Evolutionary conservation across 805 yeast species (phyloP).

Genomic region (Yamadazyma tumulicola): DNA sequence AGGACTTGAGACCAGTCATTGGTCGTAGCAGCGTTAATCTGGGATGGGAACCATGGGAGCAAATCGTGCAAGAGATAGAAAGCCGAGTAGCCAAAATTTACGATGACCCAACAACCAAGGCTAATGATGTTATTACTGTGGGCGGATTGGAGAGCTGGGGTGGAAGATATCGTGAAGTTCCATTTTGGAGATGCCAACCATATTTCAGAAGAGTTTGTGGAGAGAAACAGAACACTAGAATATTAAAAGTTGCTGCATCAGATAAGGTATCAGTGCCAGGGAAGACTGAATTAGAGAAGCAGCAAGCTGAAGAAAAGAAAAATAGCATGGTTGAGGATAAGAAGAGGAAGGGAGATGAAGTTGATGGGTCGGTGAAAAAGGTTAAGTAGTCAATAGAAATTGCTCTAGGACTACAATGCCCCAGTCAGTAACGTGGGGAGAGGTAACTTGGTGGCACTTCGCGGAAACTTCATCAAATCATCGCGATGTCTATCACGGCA

Average conservation of each 20-base stretch:
- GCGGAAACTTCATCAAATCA: slow-evolving; percentile 1
- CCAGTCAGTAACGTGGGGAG: too few species aligned
- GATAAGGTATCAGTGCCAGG: slow-evolving; percentile 9
- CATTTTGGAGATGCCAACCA: slow-evolving; percentile 97
- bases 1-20: slow-evolving; percentile 71
- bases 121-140: slow-evolving; percentile 50
- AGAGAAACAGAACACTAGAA: slow-evolving; percentile 39
- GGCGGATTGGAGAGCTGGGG: slow-evolving; percentile 71
- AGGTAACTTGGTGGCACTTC: too few species aligned
- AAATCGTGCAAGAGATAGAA: slow-evolving; percentile 64
- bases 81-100: slow-evolving; percentile 56
- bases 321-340: too few species aligned
- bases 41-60: slow-evolving; percentile 41
- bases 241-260: slow-evolving; percentile 37
- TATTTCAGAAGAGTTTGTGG: slow-evolving; percentile 90
- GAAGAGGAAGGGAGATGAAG: slow-evolving; percentile 1
- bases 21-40: slow-evolving; percentile 50
- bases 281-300: neutral
- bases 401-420: too few species aligned
- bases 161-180: slow-evolving; percentile 73
- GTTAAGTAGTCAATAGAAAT: neutral
- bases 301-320: slow-evolving; percentile 1
- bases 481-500: slow-evolving; percentile 17
- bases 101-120: slow-evolving; percentile 47
- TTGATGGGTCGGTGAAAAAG: slow-evolving; percentile 1